A percentile compares a stretch with the other conserved stretches of the same genome.
Evolutionary conservation across 306 rosid genomes (phyloP).

Genomic region (Begonia loranthoides): DNA sequence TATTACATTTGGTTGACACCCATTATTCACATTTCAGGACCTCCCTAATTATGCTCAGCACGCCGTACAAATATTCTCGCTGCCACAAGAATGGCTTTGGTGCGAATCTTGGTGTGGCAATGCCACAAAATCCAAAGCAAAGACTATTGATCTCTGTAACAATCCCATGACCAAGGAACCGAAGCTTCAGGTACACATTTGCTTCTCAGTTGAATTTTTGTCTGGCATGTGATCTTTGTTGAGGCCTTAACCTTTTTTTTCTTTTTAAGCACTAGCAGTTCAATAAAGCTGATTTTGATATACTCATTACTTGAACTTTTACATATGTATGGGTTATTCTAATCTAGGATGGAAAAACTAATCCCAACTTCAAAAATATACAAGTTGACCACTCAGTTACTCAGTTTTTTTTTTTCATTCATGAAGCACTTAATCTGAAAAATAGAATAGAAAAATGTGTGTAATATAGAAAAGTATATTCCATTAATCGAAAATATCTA

Average conservation of each 20-base stretch:
- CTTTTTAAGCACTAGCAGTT: too few relatives aligned
- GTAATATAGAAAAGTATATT: too few relatives aligned
- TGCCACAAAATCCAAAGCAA: conserved; percentile 85
- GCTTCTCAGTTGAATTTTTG: not conserved
- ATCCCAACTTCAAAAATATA: too few relatives aligned
- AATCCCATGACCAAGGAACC: conserved; percentile 99
- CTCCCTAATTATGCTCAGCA: conserved; percentile 99
- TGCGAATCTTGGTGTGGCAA: conserved; percentile 99
- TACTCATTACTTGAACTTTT: too few relatives aligned
- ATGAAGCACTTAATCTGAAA: not conserved
- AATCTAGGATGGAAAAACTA: too few relatives aligned
- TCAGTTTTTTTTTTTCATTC: not conserved
- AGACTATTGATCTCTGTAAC: conserved; percentile 97
- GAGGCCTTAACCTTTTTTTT: too few relatives aligned
- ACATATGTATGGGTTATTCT: too few relatives aligned
- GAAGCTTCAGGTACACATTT: conserved; percentile 64
- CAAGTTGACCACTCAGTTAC: too few relatives aligned
- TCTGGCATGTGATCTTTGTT: too few relatives aligned
- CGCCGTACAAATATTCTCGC: conserved; percentile 75
- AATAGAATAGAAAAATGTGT: too few relatives aligned
- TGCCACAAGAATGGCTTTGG: conserved; percentile 99
- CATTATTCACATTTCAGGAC: conserved; percentile 43
- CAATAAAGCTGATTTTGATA: too few relatives aligned
- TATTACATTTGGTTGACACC: not conserved
- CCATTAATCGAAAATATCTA: too few relatives aligned